Conservation (phyloP, 768 basidiomycete genomes). For the Podaxis sp. region DNA sequence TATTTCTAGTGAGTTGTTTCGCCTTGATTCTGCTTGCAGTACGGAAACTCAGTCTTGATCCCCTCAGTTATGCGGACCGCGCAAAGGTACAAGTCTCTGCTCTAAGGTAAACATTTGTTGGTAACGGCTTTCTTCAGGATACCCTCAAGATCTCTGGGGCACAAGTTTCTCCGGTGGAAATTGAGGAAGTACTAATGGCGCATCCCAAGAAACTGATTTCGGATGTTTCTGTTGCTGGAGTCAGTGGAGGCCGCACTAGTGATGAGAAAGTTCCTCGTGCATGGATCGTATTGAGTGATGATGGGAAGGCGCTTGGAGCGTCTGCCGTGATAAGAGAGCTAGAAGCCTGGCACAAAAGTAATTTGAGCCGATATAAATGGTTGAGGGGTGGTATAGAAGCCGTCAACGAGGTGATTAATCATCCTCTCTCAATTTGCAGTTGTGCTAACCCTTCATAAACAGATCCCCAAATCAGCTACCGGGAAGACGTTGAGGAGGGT, state of each 20-base stretch:
- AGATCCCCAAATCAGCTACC: conserved; percentile 75
- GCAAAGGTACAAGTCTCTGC: conserved; percentile 49
- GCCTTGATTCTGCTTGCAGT: neutral
- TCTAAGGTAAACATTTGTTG: neutral
- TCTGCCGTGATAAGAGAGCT: conserved; percentile 43
- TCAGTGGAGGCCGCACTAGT: conserved; percentile 62
- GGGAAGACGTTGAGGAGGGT: conserved; percentile 67
- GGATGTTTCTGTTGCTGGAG: conserved; percentile 73
- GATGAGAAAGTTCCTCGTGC: conserved; percentile 77
- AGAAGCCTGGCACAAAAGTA: conserved; percentile 58
- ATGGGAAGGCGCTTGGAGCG: conserved; percentile 50
- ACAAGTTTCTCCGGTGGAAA: conserved; percentile 81
- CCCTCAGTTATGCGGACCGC: conserved; percentile 66
- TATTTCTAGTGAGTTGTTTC: conserved; percentile 57
- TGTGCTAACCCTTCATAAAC: neutral
- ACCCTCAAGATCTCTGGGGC: conserved; percentile 76
- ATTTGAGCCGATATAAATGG: conserved; percentile 76
- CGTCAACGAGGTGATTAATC: conserved; percentile 52
- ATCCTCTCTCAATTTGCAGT: conserved; percentile 4
- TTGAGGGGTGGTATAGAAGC: conserved; percentile 69
- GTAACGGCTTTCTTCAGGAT: conserved; percentile 43
- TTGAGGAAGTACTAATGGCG: conserved; percentile 63
- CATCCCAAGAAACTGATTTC: conserved; percentile 63
- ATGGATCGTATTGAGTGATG: conserved; percentile 66
- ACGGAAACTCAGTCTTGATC: neutral